Percentiles rank a stretch among this genome's conserved stretches.
phyloP scores from a whole-genome alignment of 2,329 filamentous ascomycete species.

The Blastomyces gilchristii region DNA sequence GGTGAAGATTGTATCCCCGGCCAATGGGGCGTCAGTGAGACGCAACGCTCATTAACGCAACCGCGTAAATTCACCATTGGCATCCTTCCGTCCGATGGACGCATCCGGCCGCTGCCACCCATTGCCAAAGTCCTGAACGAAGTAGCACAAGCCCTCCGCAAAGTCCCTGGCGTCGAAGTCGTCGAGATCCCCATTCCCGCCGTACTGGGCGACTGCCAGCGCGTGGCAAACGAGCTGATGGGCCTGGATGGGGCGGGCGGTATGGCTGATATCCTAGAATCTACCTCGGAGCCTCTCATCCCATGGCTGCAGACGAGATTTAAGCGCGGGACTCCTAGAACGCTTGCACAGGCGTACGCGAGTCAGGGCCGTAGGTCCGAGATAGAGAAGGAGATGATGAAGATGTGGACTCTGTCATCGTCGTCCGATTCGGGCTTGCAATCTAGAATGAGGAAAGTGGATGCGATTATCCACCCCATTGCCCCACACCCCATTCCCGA shows the following conservation, averaged over 20 bases:
- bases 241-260: constrained; percentile 46
- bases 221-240: constrained; percentile 49
- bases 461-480: constrained; percentile 54
- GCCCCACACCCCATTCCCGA: constrained; percentile 54
- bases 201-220: constrained; percentile 46
- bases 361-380: constrained; percentile 44
- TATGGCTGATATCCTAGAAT: constrained; percentile 49
- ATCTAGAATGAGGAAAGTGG: constrained; percentile 30
- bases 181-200: constrained; percentile 47
- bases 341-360: constrained; percentile 40
- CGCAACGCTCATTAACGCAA: constrained; percentile 11
- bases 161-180: constrained; percentile 41
- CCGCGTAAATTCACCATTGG: constrained; percentile 32
- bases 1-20: constrained; percentile 38
- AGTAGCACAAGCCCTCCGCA: constrained; percentile 27
- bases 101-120: constrained; percentile 31
- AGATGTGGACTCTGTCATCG: constrained; percentile 42
- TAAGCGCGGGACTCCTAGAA: constrained; percentile 39
- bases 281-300: constrained; percentile 47
- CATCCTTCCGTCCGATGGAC: constrained; percentile 33
- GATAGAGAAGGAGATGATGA: constrained; percentile 46
- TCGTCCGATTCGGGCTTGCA: constrained; percentile 23
- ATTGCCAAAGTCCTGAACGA: constrained; percentile 32
- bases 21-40: constrained; percentile 27
- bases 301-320: constrained; percentile 49